These are phyloP conservation scores for Coniochaeta sp. DNA, from an alignment of 2,329 filamentous ascomycete genomes.

Conservation along the genomic window DNA sequence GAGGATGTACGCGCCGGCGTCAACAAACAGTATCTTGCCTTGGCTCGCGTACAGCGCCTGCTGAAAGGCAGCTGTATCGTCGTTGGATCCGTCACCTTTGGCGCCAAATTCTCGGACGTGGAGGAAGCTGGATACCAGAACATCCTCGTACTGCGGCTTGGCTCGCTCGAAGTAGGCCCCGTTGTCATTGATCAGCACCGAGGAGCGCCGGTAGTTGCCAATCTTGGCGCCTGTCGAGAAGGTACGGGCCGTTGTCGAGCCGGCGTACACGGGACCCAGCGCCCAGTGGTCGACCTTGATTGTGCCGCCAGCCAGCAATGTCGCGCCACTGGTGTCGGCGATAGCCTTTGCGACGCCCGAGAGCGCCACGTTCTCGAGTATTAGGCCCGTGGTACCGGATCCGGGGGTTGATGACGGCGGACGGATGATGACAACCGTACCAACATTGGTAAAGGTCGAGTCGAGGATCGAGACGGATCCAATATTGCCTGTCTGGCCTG, in stretches of 20 bases:
- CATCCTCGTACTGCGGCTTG: constrained; percentile 45
- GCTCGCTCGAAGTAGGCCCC: constrained; percentile 25
- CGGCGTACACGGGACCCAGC: constrained; percentile 12
- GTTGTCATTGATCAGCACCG: constrained; percentile 4
- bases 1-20: constrained; percentile 26
- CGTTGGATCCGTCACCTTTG: constrained; percentile 43
- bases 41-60: constrained; percentile 31
- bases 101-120: constrained; percentile 17
- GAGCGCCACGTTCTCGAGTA: constrained; percentile 49
- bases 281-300: constrained; percentile 10
- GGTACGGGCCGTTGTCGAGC: not conserved
- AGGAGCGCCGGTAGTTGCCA: constrained; percentile 3
- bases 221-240: constrained; percentile 9
- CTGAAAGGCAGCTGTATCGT: constrained; percentile 47
- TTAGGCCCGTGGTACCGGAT: constrained; percentile 22
- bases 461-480: constrained; percentile 11
- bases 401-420: not conserved
- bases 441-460: constrained; percentile 11
- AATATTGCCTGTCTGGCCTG: constrained; percentile 4
- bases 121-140: constrained; percentile 9
- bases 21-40: constrained; percentile 25
- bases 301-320: not conserved
- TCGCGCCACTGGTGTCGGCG: constrained; percentile 8
- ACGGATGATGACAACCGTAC: constrained; percentile 6
- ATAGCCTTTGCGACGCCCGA: constrained; percentile 21